A percentile compares a stretch with the other conserved stretches of the same genome.
These are phyloP conservation scores for Aphanomyces astaci DNA, from an alignment of 352 stramenopile genomes.

Conservation along the genomic window DNA sequence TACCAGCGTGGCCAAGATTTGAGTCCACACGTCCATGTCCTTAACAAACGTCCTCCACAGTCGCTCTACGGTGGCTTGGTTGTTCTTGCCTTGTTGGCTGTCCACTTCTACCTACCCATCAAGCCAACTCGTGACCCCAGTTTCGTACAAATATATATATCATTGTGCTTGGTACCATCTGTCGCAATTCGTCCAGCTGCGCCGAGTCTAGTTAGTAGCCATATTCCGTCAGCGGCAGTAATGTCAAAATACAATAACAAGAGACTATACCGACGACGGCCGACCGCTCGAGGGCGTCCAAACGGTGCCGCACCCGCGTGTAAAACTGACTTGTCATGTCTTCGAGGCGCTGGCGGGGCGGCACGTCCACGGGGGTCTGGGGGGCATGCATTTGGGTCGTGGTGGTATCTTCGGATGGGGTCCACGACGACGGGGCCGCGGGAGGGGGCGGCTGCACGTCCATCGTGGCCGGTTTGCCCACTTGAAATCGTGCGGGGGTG, in stretches of 20 bases:
- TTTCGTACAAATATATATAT: too few relatives aligned
- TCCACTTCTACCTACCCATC: slow-evolving; percentile 17
- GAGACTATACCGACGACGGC: not conserved
- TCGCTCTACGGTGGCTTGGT: slow-evolving; percentile 40
- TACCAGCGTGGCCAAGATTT: slow-evolving; percentile 77
- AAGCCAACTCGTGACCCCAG: too few relatives aligned
- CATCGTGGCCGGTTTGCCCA: slow-evolving; percentile 35
- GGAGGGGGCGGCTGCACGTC: not conserved
- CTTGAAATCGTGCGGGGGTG: slow-evolving; percentile 49
- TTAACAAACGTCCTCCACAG: slow-evolving; percentile 75
- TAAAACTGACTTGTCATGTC: slow-evolving; percentile 58
- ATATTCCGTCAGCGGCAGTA: slow-evolving; percentile 20
- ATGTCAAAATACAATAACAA: too few relatives aligned
- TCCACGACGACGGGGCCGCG: not conserved
- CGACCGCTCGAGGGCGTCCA: slow-evolving; percentile 31
- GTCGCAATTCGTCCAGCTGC: slow-evolving; percentile 30
- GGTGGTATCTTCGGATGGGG: not conserved
- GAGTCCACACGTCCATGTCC: slow-evolving; percentile 82
- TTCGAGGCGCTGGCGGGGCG: slow-evolving; percentile 48
- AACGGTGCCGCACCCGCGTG: slow-evolving; percentile 37
- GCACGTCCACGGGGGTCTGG: slow-evolving; percentile 58
- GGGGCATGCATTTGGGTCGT: slow-evolving; percentile 35
- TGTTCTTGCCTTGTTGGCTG: too few relatives aligned
- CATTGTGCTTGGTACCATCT: slow-evolving; percentile 37
- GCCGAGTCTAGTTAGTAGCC: not conserved